These are phyloP conservation scores for Ceriops decandra DNA, from an alignment of 345 rosid species.

Conservation along the genomic window DNA sequence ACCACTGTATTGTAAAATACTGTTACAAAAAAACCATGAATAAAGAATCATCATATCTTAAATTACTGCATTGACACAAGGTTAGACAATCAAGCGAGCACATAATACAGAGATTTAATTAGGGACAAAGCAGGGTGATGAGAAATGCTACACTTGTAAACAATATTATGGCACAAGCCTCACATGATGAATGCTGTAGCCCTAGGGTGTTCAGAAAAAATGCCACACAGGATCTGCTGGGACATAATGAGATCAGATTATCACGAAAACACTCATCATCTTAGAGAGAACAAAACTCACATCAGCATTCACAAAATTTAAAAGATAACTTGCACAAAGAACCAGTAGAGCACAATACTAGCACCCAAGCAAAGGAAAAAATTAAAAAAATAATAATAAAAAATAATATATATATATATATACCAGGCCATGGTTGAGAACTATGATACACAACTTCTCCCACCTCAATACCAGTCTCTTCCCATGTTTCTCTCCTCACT, in stretches of 20 bases:
- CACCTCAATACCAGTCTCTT: conserved; percentile 92
- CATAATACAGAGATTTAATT: not conserved
- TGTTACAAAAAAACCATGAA: too few relatives aligned
- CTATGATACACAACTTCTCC: conserved; percentile 90
- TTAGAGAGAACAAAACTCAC: too few relatives aligned
- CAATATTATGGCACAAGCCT: not conserved
- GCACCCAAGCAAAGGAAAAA: not conserved
- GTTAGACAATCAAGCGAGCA: not conserved
- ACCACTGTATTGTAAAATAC: too few relatives aligned
- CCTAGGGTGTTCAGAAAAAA: not conserved
- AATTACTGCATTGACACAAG: not conserved
- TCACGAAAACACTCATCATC: too few relatives aligned
- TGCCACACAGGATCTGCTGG: too few relatives aligned
- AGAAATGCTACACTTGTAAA: not conserved
- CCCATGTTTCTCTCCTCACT: conserved; percentile 93
- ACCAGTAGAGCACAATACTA: not conserved
- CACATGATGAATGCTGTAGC: not conserved
- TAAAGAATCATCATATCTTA: not conserved
- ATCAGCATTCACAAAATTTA: too few relatives aligned
- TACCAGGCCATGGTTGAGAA: conserved; percentile 99
- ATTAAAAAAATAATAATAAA: too few relatives aligned
- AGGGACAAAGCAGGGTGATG: not conserved
- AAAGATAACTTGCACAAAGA: not conserved
- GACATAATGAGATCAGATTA: too few relatives aligned
- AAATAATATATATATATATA: not conserved